Evolutionary conservation across 805 yeast genomes (phyloP), one percentile per base, ranked within the genome.

Genomic region (Metschnikowia amazonensis): DNA sequence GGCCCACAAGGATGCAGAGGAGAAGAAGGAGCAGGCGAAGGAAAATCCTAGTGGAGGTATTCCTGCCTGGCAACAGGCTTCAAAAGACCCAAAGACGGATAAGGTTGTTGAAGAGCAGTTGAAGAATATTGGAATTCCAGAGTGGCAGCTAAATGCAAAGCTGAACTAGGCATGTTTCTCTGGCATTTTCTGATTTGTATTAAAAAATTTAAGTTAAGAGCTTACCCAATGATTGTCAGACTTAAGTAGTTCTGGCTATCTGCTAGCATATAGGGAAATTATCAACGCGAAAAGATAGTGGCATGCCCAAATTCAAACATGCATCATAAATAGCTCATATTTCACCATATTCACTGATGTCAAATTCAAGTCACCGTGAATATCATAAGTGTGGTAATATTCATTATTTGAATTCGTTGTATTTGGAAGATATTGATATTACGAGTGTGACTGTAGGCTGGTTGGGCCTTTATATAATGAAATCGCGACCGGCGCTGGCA

Each of bases 41-140:
- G 42, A 27, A 4, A 44, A 31, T 27, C 32, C 39, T 13, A 45
- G 28, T 29, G 42, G 44, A 1, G 50, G 44, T 6, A 48, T 46
- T 24, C 56, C 60, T 6, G 36, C 54, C 2, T 55, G 57, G 60
- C 60, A 59, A 44, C 45, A 50, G 31, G 44, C 44, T 7, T 38
- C 37, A 10, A 49, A 44, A 9, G 54, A 57, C 11, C 50, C 60
- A 23, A 51, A 52, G 41, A 16, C 28, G 3, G 65, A 66, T 42
- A 57, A 57, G 25, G 43, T 50, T 20, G 65, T 66, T 21, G 49
- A 57, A 29, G 59, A 60, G 17, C 55, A 62, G n/a, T 62, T 68
- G 37, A 59, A 63, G 35, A 66, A 59, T 41, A 67, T 69, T 6
- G 75, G 75, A 7, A 72, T 68, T 9, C 76, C 76, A 13, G 58